A percentile compares a stretch with the other conserved stretches of the same genome.
phyloP scores from a whole-genome alignment of 164 flowering plant species.

The Liquidambar formosana region DNA sequence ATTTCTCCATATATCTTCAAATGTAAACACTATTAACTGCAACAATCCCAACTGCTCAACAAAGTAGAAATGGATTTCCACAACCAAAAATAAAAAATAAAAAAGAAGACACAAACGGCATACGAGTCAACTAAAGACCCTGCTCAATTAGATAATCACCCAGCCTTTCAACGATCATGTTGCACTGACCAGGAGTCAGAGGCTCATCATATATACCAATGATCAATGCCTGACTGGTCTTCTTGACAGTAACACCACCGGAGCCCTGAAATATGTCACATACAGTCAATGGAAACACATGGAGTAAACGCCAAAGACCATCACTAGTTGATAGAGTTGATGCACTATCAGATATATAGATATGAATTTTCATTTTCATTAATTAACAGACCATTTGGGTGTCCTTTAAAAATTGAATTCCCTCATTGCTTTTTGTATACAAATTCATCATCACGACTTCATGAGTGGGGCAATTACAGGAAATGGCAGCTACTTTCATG shows the following conservation, averaged over 20 bases:
- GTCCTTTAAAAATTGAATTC: too few species aligned
- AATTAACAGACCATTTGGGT: too few species aligned
- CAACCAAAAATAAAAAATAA: too few species aligned
- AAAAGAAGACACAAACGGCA: too few species aligned
- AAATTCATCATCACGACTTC: too few species aligned
- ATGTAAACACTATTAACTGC: not conserved
- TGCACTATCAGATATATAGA: too few species aligned
- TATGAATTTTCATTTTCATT: too few species aligned
- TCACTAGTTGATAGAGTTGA: not conserved
- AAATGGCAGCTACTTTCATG: too few species aligned
- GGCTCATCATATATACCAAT: conserved; percentile 61
- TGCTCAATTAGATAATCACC: conserved; percentile 51
- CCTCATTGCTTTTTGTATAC: too few species aligned
- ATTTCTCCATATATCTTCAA: too few species aligned
- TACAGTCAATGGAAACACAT: not conserved
- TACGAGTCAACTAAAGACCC: conserved; percentile 20
- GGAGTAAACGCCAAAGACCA: not conserved
- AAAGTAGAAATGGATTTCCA: too few species aligned
- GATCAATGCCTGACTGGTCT: conserved; percentile 44
- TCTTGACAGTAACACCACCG: conserved; percentile 52
- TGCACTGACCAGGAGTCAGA: conserved; percentile 56
- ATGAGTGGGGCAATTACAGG: too few species aligned
- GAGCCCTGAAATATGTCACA: conserved; percentile 34
- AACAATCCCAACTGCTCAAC: not conserved
- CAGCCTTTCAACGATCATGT: conserved; percentile 55